Evolutionary conservation across 139 green algal genomes (phyloP), one percentile per base, ranked within the genome.

Genomic region (Choricystis sp.): DNA sequence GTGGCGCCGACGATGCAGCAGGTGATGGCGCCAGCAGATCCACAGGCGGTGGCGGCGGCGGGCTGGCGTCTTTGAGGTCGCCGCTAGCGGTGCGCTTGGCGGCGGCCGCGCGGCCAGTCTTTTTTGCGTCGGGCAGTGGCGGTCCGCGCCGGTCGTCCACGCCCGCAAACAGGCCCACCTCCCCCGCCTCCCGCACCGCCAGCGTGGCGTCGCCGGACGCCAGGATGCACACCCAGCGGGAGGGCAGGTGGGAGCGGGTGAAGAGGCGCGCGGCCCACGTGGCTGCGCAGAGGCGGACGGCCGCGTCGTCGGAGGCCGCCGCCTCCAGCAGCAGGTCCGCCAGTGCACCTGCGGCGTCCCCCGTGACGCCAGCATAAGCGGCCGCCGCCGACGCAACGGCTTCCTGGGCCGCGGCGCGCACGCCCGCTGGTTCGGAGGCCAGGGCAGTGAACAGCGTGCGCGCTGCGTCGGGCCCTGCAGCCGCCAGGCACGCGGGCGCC

Each of bases 221-320:
- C 30, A 88, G 61, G 1, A 79, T 60, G 52, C 69, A 73, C 19
- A 74, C 64, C 49, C 63, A 79, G 64, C 82, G 73, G 21, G 73
- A 69, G n/a, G 72, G 59, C 16, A 80, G 58, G 66, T 86, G 70
- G 28, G 26, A 57, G 26, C 83, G 78, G 0, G 81, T 75, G 69
- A 87, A 89, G 26, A 90, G 66, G 2, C 70, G 57, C 26, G 57
- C 64, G 1, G 82, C 80, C 86, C 86, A 94, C 66, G 89, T 81
- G 28, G 81, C 78, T 0, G 83, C 79, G 57, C 71, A 79, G 49
- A 89, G 66, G 19, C 83, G 72, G 23, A 71, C 66, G 4, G 71
- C 74, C 29, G 77, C 76, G 67, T 77, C 67, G n/a, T 58, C 29
- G 56, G 63, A 73, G 40, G 21, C 66, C 26, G 86, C 74, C 59